phyloP scores from a whole-genome alignment of 2,329 filamentous ascomycete genomes.

The Setomelanomma holmii region DNA sequence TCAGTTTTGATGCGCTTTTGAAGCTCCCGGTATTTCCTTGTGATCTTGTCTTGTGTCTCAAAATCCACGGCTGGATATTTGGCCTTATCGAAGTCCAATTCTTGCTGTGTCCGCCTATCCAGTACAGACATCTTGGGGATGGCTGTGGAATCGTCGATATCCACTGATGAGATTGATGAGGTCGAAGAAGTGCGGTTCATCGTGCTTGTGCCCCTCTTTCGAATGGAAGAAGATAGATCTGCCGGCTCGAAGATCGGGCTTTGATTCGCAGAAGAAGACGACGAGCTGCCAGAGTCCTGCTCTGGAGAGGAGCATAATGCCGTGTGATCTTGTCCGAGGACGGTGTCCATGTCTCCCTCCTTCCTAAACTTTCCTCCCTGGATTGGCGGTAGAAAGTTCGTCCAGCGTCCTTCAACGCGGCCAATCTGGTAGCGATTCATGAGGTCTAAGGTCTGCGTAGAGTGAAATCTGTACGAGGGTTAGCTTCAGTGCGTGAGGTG shows the following conservation, averaged over 20 bases:
- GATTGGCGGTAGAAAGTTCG: slow-evolving; percentile 88
- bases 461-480: slow-evolving; percentile 72
- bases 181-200: slow-evolving; percentile 58
- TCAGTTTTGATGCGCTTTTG: slow-evolving; percentile 74
- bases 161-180: slow-evolving; percentile 66
- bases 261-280: slow-evolving; percentile 65
- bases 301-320: slow-evolving; percentile 28
- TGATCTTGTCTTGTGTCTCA: slow-evolving; percentile 75
- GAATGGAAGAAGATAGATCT: slow-evolving; percentile 48
- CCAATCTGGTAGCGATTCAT: slow-evolving; percentile 89
- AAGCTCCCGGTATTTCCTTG: slow-evolving; percentile 81
- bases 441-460: slow-evolving; percentile 72
- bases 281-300: slow-evolving; percentile 33
- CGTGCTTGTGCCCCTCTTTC: slow-evolving; percentile 47
- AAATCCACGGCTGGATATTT: slow-evolving; percentile 82
- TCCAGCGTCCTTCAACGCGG: slow-evolving; percentile 79
- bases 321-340: slow-evolving; percentile 45
- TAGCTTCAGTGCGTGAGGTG: slow-evolving; percentile 7
- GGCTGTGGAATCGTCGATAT: slow-evolving; percentile 42
- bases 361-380: slow-evolving; percentile 82
- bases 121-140: slow-evolving; percentile 66
- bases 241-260: slow-evolving; percentile 67
- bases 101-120: slow-evolving; percentile 74
- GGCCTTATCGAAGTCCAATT: slow-evolving; percentile 76
- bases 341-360: slow-evolving; percentile 49